phyloP scores from a whole-genome alignment of 495 filamentous ascomycete species.

The Cairneyella variabilis region DNA sequence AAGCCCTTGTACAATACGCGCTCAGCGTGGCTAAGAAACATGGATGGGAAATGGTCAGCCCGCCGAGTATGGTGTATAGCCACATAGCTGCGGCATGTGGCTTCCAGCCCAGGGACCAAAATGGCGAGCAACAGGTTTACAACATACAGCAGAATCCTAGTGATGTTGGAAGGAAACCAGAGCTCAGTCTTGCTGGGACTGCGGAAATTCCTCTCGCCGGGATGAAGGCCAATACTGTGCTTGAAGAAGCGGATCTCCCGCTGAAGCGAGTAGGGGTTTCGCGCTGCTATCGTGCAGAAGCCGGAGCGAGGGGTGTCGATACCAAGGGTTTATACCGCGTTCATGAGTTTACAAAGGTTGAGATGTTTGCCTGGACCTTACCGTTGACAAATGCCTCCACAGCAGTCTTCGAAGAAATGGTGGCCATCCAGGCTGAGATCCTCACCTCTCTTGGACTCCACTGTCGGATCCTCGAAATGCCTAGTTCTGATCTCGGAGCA shows the following conservation, averaged over 20 bases:
- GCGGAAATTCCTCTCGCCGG: slow-evolving; percentile 93
- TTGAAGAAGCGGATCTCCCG: slow-evolving; percentile 63
- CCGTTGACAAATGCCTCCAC: slow-evolving; percentile 42
- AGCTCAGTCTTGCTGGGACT: slow-evolving; percentile 74
- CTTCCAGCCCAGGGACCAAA: slow-evolving; percentile 86
- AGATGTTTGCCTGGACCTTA: slow-evolving; percentile 85
- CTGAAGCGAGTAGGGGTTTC: slow-evolving; percentile 77
- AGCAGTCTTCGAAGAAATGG: slow-evolving; percentile 74
- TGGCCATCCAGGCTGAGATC: slow-evolving; percentile 81
- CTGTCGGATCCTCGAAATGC: slow-evolving; percentile 91
- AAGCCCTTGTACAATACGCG: slow-evolving; percentile 86
- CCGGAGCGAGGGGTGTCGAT: slow-evolving; percentile 80
- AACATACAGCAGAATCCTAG: slow-evolving; percentile 56
- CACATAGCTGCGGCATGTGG: slow-evolving; percentile 89
- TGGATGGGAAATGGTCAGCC: slow-evolving; percentile 73
- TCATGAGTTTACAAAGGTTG: slow-evolving; percentile 99
- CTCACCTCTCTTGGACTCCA: slow-evolving; percentile 71
- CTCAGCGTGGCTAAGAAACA: slow-evolving; percentile 54
- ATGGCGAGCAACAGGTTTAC: slow-evolving; percentile 91
- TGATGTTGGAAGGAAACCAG: slow-evolving; percentile 60
- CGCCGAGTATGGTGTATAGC: slow-evolving; percentile 86
- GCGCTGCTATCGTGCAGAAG: slow-evolving; percentile 90
- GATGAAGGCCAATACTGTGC: slow-evolving; percentile 72
- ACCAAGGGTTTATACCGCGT: slow-evolving; percentile 96
- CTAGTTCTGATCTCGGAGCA: slow-evolving; percentile 79